phyloP scores from a whole-genome alignment of 1,284 basidiomycete species.

The Boletus mariae region DNA sequence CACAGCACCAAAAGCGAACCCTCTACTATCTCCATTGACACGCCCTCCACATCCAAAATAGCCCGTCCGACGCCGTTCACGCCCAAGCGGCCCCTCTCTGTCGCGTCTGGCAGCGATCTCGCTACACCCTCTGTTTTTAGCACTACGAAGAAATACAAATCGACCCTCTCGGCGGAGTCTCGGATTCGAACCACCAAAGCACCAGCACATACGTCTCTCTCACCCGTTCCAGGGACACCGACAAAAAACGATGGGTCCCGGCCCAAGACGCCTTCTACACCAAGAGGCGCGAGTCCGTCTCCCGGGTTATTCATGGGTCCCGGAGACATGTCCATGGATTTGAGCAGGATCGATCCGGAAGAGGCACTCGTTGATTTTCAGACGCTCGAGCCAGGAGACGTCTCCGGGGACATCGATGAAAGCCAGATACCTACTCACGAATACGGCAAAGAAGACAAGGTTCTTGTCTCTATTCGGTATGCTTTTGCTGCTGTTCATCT shows the following conservation, averaged over 20 bases:
- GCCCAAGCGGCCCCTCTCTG: conserved; percentile 50
- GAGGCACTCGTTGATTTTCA: conserved; percentile 70
- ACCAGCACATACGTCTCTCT: conserved; percentile 38
- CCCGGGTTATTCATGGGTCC: conserved; percentile 44
- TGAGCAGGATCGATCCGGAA: conserved; percentile 73
- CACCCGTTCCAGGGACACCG: conserved; percentile 53
- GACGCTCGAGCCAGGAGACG: conserved; percentile 63
- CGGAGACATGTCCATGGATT: conserved; percentile 63
- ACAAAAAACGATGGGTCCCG: conserved; percentile 42
- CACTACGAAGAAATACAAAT: conserved; percentile 65
- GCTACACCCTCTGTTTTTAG: conserved; percentile 43
- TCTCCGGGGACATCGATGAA: conserved; percentile 64
- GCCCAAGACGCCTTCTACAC: conserved; percentile 54
- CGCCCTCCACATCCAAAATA: conserved; percentile 31
- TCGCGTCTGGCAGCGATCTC: conserved; percentile 21
- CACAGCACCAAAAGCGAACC: conserved; percentile 4
- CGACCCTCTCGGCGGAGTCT: conserved; percentile 58
- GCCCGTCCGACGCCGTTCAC: conserved; percentile 44
- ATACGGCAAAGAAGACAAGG: conserved; percentile 74
- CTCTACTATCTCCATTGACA: conserved; percentile 6
- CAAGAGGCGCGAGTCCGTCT: conserved; percentile 44
- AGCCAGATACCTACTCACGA: conserved; percentile 41
- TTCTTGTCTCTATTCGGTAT: conserved; percentile 83
- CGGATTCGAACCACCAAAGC: conserved; percentile 39
- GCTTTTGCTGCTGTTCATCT: neutral